phyloP scores from a whole-genome alignment of 495 filamentous ascomycete species.

The Neurospora sp. region DNA sequence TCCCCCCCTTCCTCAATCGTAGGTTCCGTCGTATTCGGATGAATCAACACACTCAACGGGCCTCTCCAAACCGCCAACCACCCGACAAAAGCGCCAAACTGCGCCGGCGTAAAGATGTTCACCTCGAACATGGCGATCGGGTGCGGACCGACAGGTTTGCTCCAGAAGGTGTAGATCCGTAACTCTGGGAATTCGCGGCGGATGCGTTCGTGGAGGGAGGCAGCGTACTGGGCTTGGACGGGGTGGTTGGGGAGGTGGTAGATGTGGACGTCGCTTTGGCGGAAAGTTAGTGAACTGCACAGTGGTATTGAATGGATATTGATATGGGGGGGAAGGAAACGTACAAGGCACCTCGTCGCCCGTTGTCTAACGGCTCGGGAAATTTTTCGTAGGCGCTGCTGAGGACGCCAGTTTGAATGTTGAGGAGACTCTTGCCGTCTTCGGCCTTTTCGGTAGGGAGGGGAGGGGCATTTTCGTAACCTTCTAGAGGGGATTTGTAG shows the following conservation, averaged over 20 bases:
- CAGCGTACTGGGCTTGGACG: slow-evolving; percentile 48
- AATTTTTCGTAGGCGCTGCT: slow-evolving; percentile 60
- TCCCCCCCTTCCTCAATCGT: slow-evolving; percentile 3
- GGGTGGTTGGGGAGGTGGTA: slow-evolving; percentile 63
- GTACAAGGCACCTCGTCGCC: slow-evolving; percentile 48
- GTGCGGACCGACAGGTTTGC: slow-evolving; percentile 72
- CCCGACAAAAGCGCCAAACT: slow-evolving; percentile 79
- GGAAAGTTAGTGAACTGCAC: background rate
- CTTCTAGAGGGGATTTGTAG: slow-evolving; percentile 58
- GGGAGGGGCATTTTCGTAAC: slow-evolving; percentile 53
- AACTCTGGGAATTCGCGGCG: slow-evolving; percentile 81
- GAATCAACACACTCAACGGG: slow-evolving; percentile 67
- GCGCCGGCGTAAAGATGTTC: slow-evolving; percentile 71
- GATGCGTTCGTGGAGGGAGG: slow-evolving; percentile 35
- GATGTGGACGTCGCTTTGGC: slow-evolving; percentile 61
- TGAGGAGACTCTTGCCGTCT: slow-evolving; percentile 59
- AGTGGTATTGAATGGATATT: background rate
- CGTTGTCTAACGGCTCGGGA: slow-evolving; percentile 52
- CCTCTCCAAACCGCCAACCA: slow-evolving; percentile 82
- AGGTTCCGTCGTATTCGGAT: slow-evolving; percentile 60
- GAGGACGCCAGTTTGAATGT: slow-evolving; percentile 43
- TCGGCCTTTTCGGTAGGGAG: slow-evolving; percentile 51
- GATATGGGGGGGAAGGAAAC: too few species aligned
- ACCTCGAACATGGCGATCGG: slow-evolving; percentile 87
- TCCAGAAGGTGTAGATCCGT: slow-evolving; percentile 69